These are phyloP conservation scores for Pseudomonodictys pantanalensis DNA, from an alignment of 495 filamentous ascomycete species.

Conservation along the genomic window DNA sequence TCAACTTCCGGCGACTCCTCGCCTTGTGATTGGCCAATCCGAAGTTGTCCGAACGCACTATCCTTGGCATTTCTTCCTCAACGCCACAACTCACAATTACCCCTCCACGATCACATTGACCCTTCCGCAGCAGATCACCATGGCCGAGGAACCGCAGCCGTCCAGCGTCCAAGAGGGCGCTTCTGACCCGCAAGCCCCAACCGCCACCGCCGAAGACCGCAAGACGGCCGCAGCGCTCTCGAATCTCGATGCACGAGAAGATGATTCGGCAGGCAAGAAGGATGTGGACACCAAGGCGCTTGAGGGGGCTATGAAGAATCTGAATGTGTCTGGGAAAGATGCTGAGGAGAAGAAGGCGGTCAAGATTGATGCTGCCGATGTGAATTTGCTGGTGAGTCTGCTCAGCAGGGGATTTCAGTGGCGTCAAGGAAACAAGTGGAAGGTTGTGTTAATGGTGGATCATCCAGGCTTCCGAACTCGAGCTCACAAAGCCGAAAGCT, in stretches of 20 bases:
- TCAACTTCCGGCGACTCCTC: background rate
- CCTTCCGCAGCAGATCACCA: constrained; percentile 25
- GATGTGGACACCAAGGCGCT: constrained; percentile 79
- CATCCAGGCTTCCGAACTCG: constrained; percentile 70
- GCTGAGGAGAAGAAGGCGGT: constrained; percentile 50
- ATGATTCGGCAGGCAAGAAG: constrained; percentile 46
- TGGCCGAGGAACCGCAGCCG: constrained; percentile 62
- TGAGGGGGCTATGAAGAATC: constrained; percentile 71
- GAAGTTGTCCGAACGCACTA: background rate
- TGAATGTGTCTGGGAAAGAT: constrained; percentile 39
- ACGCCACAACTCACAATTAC: background rate
- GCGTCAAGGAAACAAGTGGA: constrained; percentile 1
- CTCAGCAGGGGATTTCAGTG: background rate
- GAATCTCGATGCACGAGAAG: constrained; percentile 57
- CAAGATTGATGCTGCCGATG: constrained; percentile 66
- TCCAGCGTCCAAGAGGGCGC: constrained; percentile 54
- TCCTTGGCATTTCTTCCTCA: background rate
- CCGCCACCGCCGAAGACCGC: constrained; percentile 77
- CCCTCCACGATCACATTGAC: constrained; percentile 1
- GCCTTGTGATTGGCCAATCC: background rate
- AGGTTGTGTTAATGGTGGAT: constrained; percentile 14
- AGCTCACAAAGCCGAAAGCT: constrained; percentile 73
- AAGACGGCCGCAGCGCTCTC: constrained; percentile 88
- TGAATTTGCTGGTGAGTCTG: constrained; percentile 59
- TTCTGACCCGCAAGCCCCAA: constrained; percentile 54